Percentiles rank a stretch among this genome's conserved stretches.
Evolutionary conservation across 345 rosid genomes (phyloP).

Genomic region (Ceriops zippeliana): DNA sequence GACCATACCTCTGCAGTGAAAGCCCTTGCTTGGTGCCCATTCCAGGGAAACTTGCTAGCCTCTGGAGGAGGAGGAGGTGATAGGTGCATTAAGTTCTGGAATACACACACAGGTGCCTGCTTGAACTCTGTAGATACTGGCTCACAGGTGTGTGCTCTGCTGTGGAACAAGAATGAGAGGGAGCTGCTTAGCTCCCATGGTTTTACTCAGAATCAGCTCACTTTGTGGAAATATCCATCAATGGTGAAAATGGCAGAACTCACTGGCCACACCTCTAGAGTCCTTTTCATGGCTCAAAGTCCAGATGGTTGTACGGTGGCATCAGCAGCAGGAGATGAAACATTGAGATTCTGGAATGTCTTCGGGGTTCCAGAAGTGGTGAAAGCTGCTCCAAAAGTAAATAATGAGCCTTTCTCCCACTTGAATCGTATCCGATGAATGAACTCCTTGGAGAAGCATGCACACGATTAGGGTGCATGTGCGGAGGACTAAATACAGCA

Average conservation of each 20-base stretch:
- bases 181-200: slow-evolving; percentile 52
- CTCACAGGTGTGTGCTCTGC: slow-evolving; percentile 40
- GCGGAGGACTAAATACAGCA: too few species aligned
- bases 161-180: slow-evolving; percentile 45
- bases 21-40: slow-evolving; percentile 57
- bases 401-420: slow-evolving; percentile 45
- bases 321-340: slow-evolving; percentile 65
- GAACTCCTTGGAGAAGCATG: not conserved
- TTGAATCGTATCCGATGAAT: slow-evolving; percentile 50
- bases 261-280: slow-evolving; percentile 42
- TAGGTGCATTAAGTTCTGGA: slow-evolving; percentile 41
- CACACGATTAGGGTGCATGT: too few species aligned
- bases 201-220: slow-evolving; percentile 39
- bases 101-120: slow-evolving; percentile 46
- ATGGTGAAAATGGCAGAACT: slow-evolving; percentile 49
- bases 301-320: slow-evolving; percentile 69
- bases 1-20: slow-evolving; percentile 50
- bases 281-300: slow-evolving; percentile 48
- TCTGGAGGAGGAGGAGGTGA: slow-evolving; percentile 50
- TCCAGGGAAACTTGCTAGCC: slow-evolving; percentile 42
- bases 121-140: slow-evolving; percentile 45
- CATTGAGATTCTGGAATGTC: slow-evolving; percentile 58
- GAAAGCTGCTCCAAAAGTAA: slow-evolving; percentile 43
- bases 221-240: slow-evolving; percentile 45
- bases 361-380: slow-evolving; percentile 55